Evolutionary conservation across 306 rosid species (phyloP), one percentile per base, ranked within the genome.

Genomic region (Vigna hirtella): DNA sequence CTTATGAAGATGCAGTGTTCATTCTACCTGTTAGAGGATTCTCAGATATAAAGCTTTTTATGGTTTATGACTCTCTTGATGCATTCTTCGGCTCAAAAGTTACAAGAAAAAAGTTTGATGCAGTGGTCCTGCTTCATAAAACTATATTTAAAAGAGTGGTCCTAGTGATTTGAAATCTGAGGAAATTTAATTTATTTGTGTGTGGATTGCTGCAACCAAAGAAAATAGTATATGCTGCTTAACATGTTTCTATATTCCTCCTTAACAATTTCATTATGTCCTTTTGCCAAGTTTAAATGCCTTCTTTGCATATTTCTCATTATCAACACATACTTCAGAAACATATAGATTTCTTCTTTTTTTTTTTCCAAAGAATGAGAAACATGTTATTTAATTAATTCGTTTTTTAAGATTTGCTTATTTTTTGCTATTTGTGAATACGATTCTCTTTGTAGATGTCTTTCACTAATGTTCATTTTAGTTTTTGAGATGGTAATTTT

Each of bases 81-180:
- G 79, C 80, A 83, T 64, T 68, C 65, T 56, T 77, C 38, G 7
- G 36, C 38, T 66, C 24, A 77, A 71, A 82, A 71, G 78, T 36
- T 66, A 50, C 61, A 13, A 51, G 62, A 82, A 63, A 72, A 15
- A 1, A 55, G 42, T 4, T 0, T 3, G 10, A 45, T 11, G 57
- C 9, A 8, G 86, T 88, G 91, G 88, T 83, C 89, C 89, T 68
- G 43, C 51, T 18, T 71, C 16, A 64, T 4, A 12, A 64, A 4
- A n/a, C 16, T 6, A 45, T 67, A 16, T 52, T 81, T 18, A 76
- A 28, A 20, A 62, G 61, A 61, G 85, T 82, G 81, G 85, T 82
- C 78, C 81, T 70, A 13, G 30, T 70, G 43, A 70, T 55, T 55
- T 20, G 6, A 55, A 50, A 62, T 73, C 61, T 61, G 58, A 32